A percentile compares a stretch with the other conserved stretches of the same genome.
phyloP scores from a whole-genome alignment of 306 rosid species.

The Crotalaria pallida region DNA sequence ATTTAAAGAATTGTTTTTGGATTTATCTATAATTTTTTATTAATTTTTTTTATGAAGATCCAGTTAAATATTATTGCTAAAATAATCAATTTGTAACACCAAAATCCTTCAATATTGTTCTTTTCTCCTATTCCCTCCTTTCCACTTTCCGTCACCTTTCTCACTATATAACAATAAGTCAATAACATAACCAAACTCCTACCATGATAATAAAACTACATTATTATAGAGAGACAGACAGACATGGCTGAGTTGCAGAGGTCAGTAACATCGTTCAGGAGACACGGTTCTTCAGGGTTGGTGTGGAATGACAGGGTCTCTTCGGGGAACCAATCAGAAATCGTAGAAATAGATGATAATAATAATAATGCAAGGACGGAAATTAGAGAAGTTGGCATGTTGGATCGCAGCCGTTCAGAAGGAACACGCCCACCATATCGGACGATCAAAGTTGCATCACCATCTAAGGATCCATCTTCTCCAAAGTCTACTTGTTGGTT shows the following conservation, averaged over 20 bases:
- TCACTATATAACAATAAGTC: no score
- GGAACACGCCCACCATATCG: neutral
- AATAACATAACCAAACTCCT: no score
- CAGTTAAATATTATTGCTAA: no score
- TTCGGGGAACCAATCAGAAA: constrained; percentile 1
- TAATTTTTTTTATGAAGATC: no score
- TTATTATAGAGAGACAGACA: no score
- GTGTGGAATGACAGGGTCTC: constrained; percentile 47
- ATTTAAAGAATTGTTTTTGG: no score
- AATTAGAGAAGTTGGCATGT: neutral
- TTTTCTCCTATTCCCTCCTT: no score
- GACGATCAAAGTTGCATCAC: constrained; percentile 5
- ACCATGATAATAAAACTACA: no score
- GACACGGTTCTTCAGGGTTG: constrained; percentile 55
- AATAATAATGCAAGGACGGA: neutral
- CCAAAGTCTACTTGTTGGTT: constrained; percentile 36
- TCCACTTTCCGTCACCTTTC: no score
- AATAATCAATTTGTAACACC: no score
- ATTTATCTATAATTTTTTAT: no score
- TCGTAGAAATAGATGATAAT: neutral
- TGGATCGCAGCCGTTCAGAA: constrained; percentile 20
- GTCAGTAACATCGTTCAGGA: constrained; percentile 46
- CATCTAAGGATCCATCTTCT: constrained; percentile 44
- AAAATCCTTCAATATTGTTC: no score
- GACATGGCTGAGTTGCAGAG: constrained; percentile 35